Evolutionary conservation across 768 basidiomycete genomes (phyloP).

Genomic region (Gelatoporia subvermispora): DNA sequence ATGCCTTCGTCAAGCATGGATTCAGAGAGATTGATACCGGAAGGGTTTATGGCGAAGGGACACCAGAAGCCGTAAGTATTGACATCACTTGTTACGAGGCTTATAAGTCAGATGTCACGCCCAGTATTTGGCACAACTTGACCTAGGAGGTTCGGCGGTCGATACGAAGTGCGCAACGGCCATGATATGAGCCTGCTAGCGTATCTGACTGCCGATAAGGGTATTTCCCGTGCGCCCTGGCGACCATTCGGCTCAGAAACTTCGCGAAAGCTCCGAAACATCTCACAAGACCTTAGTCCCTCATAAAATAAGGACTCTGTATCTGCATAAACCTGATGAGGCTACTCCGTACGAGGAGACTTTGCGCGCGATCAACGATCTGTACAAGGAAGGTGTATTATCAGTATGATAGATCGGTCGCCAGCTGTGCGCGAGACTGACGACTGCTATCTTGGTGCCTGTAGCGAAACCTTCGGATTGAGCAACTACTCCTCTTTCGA

Average conservation of each 20-base stretch:
- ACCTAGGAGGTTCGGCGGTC: constrained; percentile 33
- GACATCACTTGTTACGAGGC: not conserved
- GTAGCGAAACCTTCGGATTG: constrained; percentile 48
- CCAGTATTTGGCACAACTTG: constrained; percentile 34
- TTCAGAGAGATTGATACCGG: constrained; percentile 43
- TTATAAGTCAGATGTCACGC: too few relatives aligned
- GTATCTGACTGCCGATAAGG: too few relatives aligned
- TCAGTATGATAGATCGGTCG: constrained; percentile 23
- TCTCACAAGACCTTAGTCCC: constrained; percentile 41
- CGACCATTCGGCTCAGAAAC: too few relatives aligned
- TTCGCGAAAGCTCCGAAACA: constrained; percentile 3
- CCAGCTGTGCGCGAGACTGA: not conserved
- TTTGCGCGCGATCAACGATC: constrained; percentile 41
- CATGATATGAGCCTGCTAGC: constrained; percentile 13
- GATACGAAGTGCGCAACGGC: constrained; percentile 38
- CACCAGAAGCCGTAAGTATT: constrained; percentile 37
- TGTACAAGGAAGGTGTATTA: constrained; percentile 51
- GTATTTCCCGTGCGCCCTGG: too few relatives aligned
- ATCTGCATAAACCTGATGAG: constrained; percentile 53
- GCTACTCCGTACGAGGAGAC: constrained; percentile 49
- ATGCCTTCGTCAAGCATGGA: constrained; percentile 32
- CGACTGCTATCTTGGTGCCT: not conserved
- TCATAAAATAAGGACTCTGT: constrained; percentile 41
- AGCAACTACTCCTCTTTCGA: constrained; percentile 55
- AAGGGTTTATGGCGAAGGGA: constrained; percentile 41